phyloP scores from a whole-genome alignment of 2,329 filamentous ascomycete genomes.

The Fusarium sp. region DNA sequence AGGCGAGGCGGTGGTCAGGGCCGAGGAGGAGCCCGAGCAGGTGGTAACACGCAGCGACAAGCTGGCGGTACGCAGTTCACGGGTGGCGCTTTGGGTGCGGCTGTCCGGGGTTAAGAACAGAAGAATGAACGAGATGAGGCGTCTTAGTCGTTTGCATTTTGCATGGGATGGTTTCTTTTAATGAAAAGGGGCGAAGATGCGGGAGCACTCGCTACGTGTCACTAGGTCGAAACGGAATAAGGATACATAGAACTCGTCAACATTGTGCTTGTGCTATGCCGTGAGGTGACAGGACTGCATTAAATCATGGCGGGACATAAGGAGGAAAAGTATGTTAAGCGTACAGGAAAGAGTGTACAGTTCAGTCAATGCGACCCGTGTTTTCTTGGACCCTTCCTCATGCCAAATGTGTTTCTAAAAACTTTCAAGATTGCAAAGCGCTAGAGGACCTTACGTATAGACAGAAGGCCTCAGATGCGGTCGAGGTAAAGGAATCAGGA shows the following conservation, averaged over 20 bases:
- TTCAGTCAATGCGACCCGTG: constrained; percentile 19
- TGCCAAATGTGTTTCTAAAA: neutral
- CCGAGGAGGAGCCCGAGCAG: constrained; percentile 71
- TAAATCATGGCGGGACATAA: neutral
- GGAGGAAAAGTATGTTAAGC: constrained; percentile 20
- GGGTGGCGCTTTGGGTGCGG: constrained; percentile 82
- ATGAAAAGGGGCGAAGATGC: constrained; percentile 55
- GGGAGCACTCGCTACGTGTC: constrained; percentile 54
- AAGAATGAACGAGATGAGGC: constrained; percentile 53
- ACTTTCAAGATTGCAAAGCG: neutral
- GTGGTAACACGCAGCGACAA: constrained; percentile 74
- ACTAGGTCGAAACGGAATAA: constrained; percentile 54
- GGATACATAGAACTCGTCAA: constrained; percentile 52
- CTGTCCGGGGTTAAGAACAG: constrained; percentile 69
- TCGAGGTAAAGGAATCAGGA: too few relatives aligned
- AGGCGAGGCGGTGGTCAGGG: constrained; percentile 75
- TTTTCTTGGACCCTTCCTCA: neutral
- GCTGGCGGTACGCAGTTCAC: constrained; percentile 85
- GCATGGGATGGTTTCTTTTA: constrained; percentile 56
- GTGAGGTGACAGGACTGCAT: constrained; percentile 26
- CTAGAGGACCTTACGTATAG: too few relatives aligned
- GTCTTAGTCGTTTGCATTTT: constrained; percentile 55
- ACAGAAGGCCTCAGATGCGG: too few relatives aligned
- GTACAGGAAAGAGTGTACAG: constrained; percentile 10
- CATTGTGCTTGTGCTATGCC: constrained; percentile 37